phyloP scores from a whole-genome alignment of 257 asterid species.

The Ilex asprella region DNA sequence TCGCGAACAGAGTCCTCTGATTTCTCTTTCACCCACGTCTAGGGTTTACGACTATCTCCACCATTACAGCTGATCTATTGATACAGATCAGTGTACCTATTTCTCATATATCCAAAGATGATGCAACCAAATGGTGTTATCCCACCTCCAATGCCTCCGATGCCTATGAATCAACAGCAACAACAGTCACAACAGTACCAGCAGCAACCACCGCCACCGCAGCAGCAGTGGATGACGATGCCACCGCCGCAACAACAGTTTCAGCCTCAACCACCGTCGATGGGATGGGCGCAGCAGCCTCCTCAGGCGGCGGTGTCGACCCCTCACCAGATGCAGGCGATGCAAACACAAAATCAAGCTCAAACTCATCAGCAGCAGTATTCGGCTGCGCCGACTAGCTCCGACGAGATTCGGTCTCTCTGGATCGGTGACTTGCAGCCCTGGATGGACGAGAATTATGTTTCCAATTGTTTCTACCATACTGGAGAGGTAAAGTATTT shows the following conservation, averaged over 20 bases:
- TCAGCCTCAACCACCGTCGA: conserved; percentile 27
- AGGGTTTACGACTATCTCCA: too few relatives aligned
- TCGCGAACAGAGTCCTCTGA: too few relatives aligned
- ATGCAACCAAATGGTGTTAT: conserved; percentile 70
- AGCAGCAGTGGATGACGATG: conserved; percentile 26
- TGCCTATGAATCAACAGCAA: conserved; percentile 49
- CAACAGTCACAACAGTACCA: conserved; percentile 31
- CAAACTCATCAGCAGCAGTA: conserved; percentile 40
- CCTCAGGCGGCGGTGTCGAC: conserved; percentile 46
- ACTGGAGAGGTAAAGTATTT: conserved; percentile 58
- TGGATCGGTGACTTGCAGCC: conserved; percentile 92
- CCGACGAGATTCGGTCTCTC: conserved; percentile 62
- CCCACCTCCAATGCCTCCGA: conserved; percentile 42
- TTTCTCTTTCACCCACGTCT: too few relatives aligned
- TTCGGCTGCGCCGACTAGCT: conserved; percentile 33
- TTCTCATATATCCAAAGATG: conserved; percentile 23
- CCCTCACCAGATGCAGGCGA: conserved; percentile 32
- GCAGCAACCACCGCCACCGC: conserved; percentile 16
- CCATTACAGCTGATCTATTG: too few relatives aligned
- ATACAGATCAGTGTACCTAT: neutral
- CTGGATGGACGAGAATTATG: conserved; percentile 89
- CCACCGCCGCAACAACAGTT: conserved; percentile 27
- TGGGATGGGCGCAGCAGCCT: conserved; percentile 25
- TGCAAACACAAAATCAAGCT: neutral
- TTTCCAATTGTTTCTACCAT: conserved; percentile 44